Evolutionary conservation across 2,329 filamentous ascomycete genomes (phyloP).

Genomic region (Phyllosticta paracitricarpa): DNA sequence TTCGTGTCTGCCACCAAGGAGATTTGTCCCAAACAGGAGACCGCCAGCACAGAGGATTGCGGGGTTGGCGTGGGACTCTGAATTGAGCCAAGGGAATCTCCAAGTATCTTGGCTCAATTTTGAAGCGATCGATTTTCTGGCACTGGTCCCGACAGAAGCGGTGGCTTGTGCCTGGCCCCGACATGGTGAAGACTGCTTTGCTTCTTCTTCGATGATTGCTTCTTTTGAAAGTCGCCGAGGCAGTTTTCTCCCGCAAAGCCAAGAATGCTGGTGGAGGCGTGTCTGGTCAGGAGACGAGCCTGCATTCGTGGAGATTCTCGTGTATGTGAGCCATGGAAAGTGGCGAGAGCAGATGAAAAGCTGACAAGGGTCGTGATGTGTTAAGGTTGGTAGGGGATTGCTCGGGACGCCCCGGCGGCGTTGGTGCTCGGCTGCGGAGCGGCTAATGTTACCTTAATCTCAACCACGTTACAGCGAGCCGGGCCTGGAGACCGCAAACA

Average conservation of each 20-base stretch:
- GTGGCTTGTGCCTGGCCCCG: background rate
- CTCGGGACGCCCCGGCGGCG: background rate
- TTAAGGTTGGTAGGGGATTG: background rate
- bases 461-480: background rate
- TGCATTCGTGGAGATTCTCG: background rate
- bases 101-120: background rate
- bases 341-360: background rate
- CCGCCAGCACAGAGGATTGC: background rate
- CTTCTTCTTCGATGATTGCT: background rate
- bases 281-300: background rate
- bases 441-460: background rate
- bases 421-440: background rate
- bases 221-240: background rate
- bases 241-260: background rate
- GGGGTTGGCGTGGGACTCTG: background rate
- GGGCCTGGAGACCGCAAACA: background rate
- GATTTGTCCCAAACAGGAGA: background rate
- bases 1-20: background rate
- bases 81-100: background rate
- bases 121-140: background rate
- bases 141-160: background rate
- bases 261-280: background rate
- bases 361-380: background rate
- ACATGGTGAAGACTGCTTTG: background rate
- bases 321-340: background rate